Evolutionary conservation across 805 yeast genomes (phyloP).

Genomic region (Yarrowia hollandica): DNA sequence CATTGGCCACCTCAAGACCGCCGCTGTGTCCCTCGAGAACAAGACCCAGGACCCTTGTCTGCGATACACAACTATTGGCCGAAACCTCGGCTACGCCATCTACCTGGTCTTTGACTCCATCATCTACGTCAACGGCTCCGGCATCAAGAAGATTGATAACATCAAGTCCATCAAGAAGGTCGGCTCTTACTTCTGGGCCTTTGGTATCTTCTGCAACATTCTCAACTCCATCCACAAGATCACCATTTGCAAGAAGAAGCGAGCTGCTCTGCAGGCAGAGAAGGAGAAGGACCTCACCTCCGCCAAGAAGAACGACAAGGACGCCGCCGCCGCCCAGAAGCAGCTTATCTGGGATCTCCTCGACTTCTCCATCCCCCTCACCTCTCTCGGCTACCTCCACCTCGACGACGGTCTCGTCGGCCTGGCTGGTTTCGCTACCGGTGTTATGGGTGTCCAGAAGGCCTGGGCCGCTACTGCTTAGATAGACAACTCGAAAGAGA

Average conservation of each 20-base stretch:
- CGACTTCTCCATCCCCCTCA: conserved; percentile 74
- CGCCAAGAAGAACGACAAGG: conserved; percentile 45
- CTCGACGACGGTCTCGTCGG: conserved; percentile 80
- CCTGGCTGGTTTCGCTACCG: conserved; percentile 79
- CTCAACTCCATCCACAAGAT: conserved; percentile 58
- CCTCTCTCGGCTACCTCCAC: conserved; percentile 59
- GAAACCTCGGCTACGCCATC: conserved; percentile 42
- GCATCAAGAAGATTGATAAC: conserved; percentile 42
- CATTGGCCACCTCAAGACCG: conserved; percentile 63
- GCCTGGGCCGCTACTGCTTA: conserved; percentile 55
- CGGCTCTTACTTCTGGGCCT: conserved; percentile 74
- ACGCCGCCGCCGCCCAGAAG: conserved; percentile 54
- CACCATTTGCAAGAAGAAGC: conserved; percentile 47
- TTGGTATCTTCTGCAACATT: conserved; percentile 65
- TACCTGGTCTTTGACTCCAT: conserved; percentile 43
- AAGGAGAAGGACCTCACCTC: conserved; percentile 45
- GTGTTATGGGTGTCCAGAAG: conserved; percentile 73
- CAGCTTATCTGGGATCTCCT: conserved; percentile 74
- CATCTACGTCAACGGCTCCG: conserved; percentile 38
- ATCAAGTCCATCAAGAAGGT: conserved; percentile 45
- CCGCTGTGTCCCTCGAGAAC: conserved; percentile 65
- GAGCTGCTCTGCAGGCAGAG: conserved; percentile 43
- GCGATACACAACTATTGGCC: conserved; percentile 46
- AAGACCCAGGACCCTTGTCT: conserved; percentile 62
- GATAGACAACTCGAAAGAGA: conserved; percentile 11